Base-by-base conservation (phyloP, 495 filamentous ascomycete species). In the Sordaria brevicollis region DNA sequence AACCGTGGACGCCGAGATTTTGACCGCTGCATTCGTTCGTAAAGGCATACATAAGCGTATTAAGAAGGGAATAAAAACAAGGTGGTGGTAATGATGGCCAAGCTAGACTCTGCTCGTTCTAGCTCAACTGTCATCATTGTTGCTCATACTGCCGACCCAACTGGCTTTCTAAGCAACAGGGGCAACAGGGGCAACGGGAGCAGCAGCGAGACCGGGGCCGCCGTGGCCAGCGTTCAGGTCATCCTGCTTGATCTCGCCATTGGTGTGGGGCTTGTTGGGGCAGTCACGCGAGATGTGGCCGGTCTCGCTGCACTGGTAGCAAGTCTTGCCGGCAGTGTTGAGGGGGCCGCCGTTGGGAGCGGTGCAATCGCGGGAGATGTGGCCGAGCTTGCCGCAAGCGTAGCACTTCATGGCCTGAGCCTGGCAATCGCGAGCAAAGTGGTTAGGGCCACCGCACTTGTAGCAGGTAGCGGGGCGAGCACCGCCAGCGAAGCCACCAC, bases 371-470 rank as follows among this genome's bases (percentile, higher is more conserved):
- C 94, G 90, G 29, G 93, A 97, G 81, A 98, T 98, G 84, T 99
- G 95, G 57, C 95, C 95, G 66, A 97, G 88, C 83, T 99, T 99
- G 78, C 96, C 96, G 80, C 96, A 99, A 72, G 96, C 94, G 80
- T 98, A 99, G 87, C 96, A 99, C 83, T 99, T 99, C 93, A 97
- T 97, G 68, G 94, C 93, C 83, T 98, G 96, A 71, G 95, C 95
- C 84, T 99, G 96, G 86, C 96, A 99, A 80, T 99, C 96, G 71
- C 96, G 91, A 66, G 96, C 95, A 76, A 93, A 99, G 82, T 99
- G 96, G 85, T 99, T 99, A 65, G 95, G 96, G 13, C 95, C 95
- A 75, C 96, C 96, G 80, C 96, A 99, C 86, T 98, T 98, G 87
- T 97, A 98, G 89, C 96, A 99, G 67, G 94, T 98, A 25, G 96